These are phyloP conservation scores for Rosa persica DNA, from an alignment of 306 rosid genomes.

Conservation along the genomic window DNA sequence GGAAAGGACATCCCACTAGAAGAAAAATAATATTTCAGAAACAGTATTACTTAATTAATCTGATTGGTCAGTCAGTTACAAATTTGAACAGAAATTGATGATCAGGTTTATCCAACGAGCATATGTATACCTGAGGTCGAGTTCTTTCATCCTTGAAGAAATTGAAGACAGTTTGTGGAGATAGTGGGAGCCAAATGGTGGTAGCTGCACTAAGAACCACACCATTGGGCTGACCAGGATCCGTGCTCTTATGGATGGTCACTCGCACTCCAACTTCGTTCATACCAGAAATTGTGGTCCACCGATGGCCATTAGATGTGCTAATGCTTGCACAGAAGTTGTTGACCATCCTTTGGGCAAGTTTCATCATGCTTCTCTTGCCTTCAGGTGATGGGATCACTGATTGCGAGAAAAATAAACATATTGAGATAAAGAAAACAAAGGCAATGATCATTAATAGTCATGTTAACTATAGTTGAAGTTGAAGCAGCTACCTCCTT, in stretches of 20 bases:
- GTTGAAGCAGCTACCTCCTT: constrained; percentile 58
- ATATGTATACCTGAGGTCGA: constrained; percentile 65
- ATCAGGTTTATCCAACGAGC: neutral
- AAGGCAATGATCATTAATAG: neutral
- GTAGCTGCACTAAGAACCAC: constrained; percentile 90
- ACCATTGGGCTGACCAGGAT: constrained; percentile 86
- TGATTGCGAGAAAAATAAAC: constrained; percentile 18
- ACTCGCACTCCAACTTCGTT: constrained; percentile 81
- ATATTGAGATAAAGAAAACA: neutral
- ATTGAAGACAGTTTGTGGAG: constrained; percentile 80
- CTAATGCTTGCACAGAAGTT: constrained; percentile 81
- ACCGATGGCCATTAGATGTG: constrained; percentile 69
- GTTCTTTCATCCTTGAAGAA: constrained; percentile 92
- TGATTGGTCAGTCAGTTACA: neutral
- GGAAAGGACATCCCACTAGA: constrained; percentile 96
- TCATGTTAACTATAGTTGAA: neutral
- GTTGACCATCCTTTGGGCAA: constrained; percentile 90
- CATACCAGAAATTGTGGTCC: constrained; percentile 80
- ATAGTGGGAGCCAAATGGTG: constrained; percentile 83
- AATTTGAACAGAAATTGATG: neutral
- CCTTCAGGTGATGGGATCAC: constrained; percentile 87
- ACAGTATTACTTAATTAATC: neutral
- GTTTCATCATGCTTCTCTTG: constrained; percentile 92
- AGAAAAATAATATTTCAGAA: neutral
- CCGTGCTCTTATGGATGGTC: constrained; percentile 70